phyloP scores from a whole-genome alignment of 176 grass and related monocot species.

The Cymbopogon citratus region DNA sequence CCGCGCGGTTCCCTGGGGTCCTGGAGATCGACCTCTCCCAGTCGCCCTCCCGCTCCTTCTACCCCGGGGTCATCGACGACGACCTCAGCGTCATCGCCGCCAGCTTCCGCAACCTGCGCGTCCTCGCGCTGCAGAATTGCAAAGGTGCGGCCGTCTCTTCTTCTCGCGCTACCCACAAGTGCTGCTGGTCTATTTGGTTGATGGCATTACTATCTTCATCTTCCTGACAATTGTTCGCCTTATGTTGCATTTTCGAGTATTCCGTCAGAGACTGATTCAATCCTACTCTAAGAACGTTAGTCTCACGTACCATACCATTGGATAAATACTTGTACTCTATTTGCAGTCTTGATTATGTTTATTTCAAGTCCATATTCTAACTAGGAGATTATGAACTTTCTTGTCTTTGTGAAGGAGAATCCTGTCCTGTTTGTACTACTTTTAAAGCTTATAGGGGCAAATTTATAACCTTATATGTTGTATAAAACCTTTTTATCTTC shows the following conservation, averaged over 20 bases:
- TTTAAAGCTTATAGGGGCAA: too few species aligned
- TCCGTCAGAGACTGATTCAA: neutral
- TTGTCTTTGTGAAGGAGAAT: too few species aligned
- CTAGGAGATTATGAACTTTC: too few species aligned
- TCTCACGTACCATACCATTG: too few species aligned
- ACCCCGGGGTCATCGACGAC: constrained; percentile 57
- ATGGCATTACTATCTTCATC: neutral
- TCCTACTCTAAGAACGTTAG: neutral
- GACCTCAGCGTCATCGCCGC: constrained; percentile 48
- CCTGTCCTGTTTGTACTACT: too few species aligned
- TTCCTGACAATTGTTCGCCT: neutral
- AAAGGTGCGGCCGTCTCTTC: constrained; percentile 46
- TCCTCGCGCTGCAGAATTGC: constrained; percentile 59
- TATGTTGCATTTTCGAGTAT: neutral
- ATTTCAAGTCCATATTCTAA: too few species aligned
- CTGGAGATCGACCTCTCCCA: constrained; percentile 57
- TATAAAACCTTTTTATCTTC: too few species aligned
- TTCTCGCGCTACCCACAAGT: neutral
- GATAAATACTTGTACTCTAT: too few species aligned
- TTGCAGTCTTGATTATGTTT: too few species aligned
- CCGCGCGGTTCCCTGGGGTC: constrained; percentile 42
- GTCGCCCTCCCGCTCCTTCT: constrained; percentile 59
- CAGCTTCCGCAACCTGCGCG: constrained; percentile 36
- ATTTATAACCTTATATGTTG: too few species aligned
- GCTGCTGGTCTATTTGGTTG: neutral